Percentiles rank a stretch among this genome's conserved stretches.
phyloP scores from a whole-genome alignment of 1,284 basidiomycete species.

The Sanghuangporus weigelae region DNA sequence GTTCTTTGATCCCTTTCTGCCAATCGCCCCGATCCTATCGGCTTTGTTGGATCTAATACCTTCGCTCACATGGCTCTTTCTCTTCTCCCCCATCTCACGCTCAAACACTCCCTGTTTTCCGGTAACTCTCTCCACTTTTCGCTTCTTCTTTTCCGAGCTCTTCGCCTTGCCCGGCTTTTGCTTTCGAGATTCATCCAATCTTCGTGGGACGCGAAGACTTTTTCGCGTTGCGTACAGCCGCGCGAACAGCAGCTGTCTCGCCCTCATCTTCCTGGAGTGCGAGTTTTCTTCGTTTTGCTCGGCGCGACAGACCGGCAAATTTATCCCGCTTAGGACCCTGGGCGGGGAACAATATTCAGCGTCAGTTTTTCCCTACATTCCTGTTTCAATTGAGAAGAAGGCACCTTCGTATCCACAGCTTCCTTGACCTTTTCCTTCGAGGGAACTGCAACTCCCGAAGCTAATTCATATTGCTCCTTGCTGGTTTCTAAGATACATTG shows the following conservation, averaged over 20 bases:
- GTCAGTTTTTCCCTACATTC: background rate
- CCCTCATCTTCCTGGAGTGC: conserved; percentile 75
- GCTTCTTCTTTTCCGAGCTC: conserved; percentile 15
- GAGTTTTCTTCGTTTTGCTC: conserved; percentile 81
- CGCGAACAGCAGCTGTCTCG: conserved; percentile 51
- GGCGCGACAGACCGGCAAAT: conserved; percentile 79
- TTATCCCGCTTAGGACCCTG: conserved; percentile 75
- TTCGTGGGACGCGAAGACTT: conserved; percentile 60
- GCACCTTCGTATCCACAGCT: conserved; percentile 33
- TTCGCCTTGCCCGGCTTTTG: conserved; percentile 17
- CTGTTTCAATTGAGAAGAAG: background rate
- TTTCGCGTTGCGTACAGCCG: conserved; percentile 83
- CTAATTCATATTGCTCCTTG: conserved; percentile 64
- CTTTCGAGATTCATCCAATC: conserved; percentile 33
- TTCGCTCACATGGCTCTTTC: conserved; percentile 26
- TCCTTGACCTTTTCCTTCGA: conserved; percentile 28
- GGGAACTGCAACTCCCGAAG: conserved; percentile 34
- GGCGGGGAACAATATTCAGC: background rate
- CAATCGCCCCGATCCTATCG: conserved; percentile 43
- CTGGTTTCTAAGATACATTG: conserved; percentile 50
- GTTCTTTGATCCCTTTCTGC: conserved; percentile 42
- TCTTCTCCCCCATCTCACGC: conserved; percentile 35
- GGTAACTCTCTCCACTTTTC: conserved; percentile 10
- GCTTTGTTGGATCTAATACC: conserved; percentile 45
- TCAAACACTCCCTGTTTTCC: conserved; percentile 33